These are phyloP conservation scores for Thraustotheca clavata DNA, from an alignment of 352 stramenopile species.

Conservation along the genomic window DNA sequence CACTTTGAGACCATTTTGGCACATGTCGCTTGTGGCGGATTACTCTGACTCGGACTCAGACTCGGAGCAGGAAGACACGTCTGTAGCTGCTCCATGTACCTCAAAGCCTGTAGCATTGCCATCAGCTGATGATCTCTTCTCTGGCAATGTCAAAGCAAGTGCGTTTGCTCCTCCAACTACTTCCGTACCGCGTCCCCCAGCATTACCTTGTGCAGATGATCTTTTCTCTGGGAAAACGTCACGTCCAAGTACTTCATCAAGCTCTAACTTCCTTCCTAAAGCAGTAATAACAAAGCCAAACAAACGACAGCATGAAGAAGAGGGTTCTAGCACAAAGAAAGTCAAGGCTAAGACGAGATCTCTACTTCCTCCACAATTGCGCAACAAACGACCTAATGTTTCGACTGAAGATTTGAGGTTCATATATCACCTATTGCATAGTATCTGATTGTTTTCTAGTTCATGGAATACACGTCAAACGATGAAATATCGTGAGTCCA, in stretches of 20 bases:
- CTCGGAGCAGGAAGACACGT: background rate
- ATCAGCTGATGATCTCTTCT: conserved; percentile 17
- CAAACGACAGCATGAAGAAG: background rate
- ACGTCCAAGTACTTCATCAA: background rate
- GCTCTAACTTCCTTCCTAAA: background rate
- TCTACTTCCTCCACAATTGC: conserved; percentile 8
- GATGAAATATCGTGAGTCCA: conserved; percentile 29
- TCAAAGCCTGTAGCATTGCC: background rate
- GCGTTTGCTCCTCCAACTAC: background rate
- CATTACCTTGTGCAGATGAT: no score
- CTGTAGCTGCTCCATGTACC: conserved; percentile 1
- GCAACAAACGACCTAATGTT: conserved; percentile 15
- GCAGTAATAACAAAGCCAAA: background rate
- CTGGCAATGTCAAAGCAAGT: background rate
- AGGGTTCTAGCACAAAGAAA: no score
- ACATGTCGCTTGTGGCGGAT: conserved; percentile 18
- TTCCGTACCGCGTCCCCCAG: no score
- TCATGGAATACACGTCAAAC: conserved; percentile 67
- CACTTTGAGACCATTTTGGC: background rate
- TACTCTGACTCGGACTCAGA: conserved; percentile 16
- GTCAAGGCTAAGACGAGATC: conserved; percentile 8
- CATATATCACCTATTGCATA: conserved; percentile 7
- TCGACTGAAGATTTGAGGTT: conserved; percentile 42
- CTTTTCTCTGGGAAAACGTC: background rate
- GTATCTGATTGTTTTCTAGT: conserved; percentile 23